These are phyloP conservation scores for Lathyrus tuberosus DNA, from an alignment of 306 rosid genomes.

Conservation along the genomic window DNA sequence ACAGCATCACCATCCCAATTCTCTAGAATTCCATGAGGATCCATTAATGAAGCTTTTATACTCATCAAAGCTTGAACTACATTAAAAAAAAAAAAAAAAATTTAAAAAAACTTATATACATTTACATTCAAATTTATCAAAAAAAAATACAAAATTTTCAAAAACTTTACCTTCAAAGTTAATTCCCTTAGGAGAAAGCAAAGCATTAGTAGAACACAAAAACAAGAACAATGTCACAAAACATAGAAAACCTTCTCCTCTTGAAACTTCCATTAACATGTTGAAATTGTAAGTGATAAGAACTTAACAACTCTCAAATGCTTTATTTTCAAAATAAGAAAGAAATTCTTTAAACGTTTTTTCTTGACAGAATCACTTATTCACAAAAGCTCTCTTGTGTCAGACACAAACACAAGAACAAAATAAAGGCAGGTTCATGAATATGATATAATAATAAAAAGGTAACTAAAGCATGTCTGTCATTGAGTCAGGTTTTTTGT, in stretches of 20 bases:
- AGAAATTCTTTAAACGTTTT: constrained; percentile 40
- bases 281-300: constrained; percentile 14
- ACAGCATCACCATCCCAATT: constrained; percentile 93
- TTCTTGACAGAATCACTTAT: constrained; percentile 63
- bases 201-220: constrained; percentile 60
- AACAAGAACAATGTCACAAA: constrained; percentile 52
- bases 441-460: constrained; percentile 51
- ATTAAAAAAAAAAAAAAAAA: constrained; percentile 21
- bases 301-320: constrained; percentile 40
- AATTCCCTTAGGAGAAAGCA: constrained; percentile 91
- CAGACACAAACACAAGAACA: constrained; percentile 44
- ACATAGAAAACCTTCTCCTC: constrained; percentile 52
- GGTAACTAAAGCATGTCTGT: constrained; percentile 73
- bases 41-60: constrained; percentile 67
- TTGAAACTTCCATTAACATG: constrained; percentile 48
- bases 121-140: background rate
- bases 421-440: constrained; percentile 52
- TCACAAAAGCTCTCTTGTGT: constrained; percentile 58
- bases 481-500: constrained; percentile 57
- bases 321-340: constrained; percentile 49
- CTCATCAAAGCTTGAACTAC: constrained; percentile 92
- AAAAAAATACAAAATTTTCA: constrained; percentile 3
- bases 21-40: constrained; percentile 90
- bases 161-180: constrained; percentile 82
- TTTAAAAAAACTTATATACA: constrained; percentile 1